Base-by-base conservation (phyloP, 129 eudicot species). In the Saussurea involucrata region DNA sequence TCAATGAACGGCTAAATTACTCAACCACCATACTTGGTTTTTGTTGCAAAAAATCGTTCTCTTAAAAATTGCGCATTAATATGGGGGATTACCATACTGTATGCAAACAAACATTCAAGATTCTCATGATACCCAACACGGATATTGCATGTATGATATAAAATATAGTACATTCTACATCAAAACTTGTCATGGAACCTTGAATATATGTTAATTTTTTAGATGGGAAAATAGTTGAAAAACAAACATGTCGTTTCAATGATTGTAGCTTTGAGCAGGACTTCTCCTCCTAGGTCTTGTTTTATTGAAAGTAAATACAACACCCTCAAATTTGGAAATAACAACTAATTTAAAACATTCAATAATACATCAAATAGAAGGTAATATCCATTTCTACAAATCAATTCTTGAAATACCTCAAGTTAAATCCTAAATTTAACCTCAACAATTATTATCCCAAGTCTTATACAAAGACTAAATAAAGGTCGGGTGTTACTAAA, bases 211-310 rank as follows among this genome's bases (percentile, higher is more conserved):
- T 58, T 12, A 58, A 58, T n/a, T 2, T 21, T 20, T n/a, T 0
- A 58, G 24, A 58, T n/a, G 7, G 7, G 25, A 53, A 77, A 57
- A 60, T 18, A 40, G 25, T 27, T 78, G 63, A 58, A 60, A 78
- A 57, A 61, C 67, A 68, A 57, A 92, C 99, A 96, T 92, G 88
- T 69, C 82, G 61, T 80, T 82, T 71, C 66, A 86, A 73, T 63
- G 88, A 74, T 10, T 53, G 90, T 75, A 92, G 18, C 78, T 87
- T 86, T 21, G 88, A 80, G 84, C 99, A 95, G 55, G 96, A 85
- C 24, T 88, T 84, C 79, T 95, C 99, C 13, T 74, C 70, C 73
- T 92, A 96, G 74, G 99, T 95, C 76, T 92, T 92, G 85, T 95
- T 85, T 27, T n/a, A 85, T n/a, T 77, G 33, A 22, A 95, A 83